These are phyloP conservation scores for Nicotiana attenuata DNA, from an alignment of 257 asterid species.

Conservation along the genomic window DNA sequence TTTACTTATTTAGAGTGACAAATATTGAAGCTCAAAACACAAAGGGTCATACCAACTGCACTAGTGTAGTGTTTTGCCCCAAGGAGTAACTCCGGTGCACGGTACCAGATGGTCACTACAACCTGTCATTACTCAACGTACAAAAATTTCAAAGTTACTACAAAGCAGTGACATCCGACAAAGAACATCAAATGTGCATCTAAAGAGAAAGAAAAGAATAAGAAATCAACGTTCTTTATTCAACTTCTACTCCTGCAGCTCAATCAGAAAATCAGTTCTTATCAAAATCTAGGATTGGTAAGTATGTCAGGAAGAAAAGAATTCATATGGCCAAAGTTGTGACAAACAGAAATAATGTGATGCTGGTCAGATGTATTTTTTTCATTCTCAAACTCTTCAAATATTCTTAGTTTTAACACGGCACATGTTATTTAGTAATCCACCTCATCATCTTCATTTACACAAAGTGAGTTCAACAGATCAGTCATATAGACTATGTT, in stretches of 20 bases:
- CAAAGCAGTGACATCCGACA: constrained; percentile 3
- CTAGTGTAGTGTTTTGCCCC: constrained; percentile 97
- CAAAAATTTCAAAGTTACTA: background rate
- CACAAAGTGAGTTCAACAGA: background rate
- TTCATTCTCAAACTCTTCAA: background rate
- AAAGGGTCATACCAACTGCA: constrained; percentile 78
- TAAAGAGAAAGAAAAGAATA: background rate
- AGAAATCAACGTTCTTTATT: background rate
- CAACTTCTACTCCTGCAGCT: constrained; percentile 1
- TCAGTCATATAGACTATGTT: background rate
- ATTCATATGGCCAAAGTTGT: background rate
- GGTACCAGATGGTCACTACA: constrained; percentile 99
- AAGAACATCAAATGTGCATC: background rate
- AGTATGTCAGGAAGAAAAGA: background rate
- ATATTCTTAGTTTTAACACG: background rate
- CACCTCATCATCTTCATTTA: background rate
- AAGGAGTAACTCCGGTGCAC: constrained; percentile 97
- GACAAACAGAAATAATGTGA: background rate
- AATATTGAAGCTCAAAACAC: constrained; percentile 5
- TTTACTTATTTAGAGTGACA: background rate
- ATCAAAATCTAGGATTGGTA: background rate
- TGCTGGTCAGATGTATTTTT: background rate
- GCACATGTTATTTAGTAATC: background rate
- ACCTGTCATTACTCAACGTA: constrained; percentile 51
- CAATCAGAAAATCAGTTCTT: background rate